Percentiles rank a stretch among this genome's conserved stretches.
Evolutionary conservation across 768 basidiomycete species (phyloP).

Genomic region (Mycena kentingensis): DNA sequence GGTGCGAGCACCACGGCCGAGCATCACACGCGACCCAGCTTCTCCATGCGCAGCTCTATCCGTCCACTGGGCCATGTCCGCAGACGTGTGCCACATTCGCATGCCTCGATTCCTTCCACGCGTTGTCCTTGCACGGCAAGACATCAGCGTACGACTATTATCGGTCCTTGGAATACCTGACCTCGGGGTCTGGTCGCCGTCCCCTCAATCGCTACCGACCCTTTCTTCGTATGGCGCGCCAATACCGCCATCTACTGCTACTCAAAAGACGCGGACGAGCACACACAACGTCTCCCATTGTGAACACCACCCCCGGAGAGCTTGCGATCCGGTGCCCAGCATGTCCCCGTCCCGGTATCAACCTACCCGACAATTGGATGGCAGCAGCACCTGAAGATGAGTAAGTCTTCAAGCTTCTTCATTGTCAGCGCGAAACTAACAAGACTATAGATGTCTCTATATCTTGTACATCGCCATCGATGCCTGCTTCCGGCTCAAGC

Average conservation of each 20-base stretch:
- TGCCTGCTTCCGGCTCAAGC: slow-evolving; percentile 27
- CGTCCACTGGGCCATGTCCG: neutral
- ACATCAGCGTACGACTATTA: slow-evolving; percentile 10
- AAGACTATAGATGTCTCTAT: slow-evolving; percentile 26
- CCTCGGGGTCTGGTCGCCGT: neutral
- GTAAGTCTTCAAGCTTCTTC: slow-evolving; percentile 18
- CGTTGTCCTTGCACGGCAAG: neutral
- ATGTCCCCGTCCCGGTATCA: slow-evolving; percentile 36
- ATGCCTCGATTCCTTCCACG: neutral
- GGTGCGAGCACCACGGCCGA: neutral
- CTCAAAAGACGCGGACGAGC: slow-evolving; percentile 29
- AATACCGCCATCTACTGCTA: slow-evolving; percentile 30
- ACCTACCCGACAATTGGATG: slow-evolving; percentile 31
- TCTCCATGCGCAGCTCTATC: neutral
- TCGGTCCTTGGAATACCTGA: neutral
- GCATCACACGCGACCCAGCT: neutral
- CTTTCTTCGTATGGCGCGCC: slow-evolving; percentile 10
- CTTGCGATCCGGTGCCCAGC: slow-evolving; percentile 34
- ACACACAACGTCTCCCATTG: slow-evolving; percentile 24
- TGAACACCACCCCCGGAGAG: slow-evolving; percentile 27
- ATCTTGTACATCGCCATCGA: slow-evolving; percentile 24
- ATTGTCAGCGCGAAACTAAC: neutral
- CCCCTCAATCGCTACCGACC: slow-evolving; percentile 14
- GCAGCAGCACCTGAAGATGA: slow-evolving; percentile 10
- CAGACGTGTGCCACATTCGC: neutral